Evolutionary conservation across 306 rosid species (phyloP), one percentile per base, ranked within the genome.

Genomic region (Vigna hirtella): DNA sequence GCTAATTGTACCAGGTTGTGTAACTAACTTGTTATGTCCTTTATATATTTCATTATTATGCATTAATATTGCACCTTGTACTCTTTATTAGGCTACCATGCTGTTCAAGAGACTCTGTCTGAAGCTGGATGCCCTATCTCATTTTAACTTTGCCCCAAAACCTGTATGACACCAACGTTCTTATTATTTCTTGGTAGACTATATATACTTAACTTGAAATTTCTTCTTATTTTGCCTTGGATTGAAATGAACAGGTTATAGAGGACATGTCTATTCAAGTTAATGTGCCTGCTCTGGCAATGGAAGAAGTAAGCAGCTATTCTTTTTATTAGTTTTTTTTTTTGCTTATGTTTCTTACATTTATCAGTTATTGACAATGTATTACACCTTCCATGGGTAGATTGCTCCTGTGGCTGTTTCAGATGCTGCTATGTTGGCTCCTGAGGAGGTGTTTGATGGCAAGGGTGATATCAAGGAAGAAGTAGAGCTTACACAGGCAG

Each of bases 341-440:
- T 30, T 30, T 61, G 22, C 62, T 52, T 72, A 12, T 52, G 7
- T 57, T 67, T 42, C 52, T 26, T 66, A 70, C 16, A 67, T 57
- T 49, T 68, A 65, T 58, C 50, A 18, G 53, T 32, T 28, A 42
- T 85, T 79, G 79, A 18, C 77, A 16, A 22, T 72, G 72, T 77
- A 52, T 68, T 77, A 57, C 84, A 73, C 82, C 78, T 79, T 84
- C 74, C 28, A 12, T 90, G 76, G 17, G 40, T 82, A 96, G 99
- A 84, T 93, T 90, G 99, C 99, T 56, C 98, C 99, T 9, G 82
- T 90, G 81, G 98, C 97, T 11, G 89, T 95, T 79, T 95, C 99
- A n/a, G 99, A 91, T 76, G 98, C 97, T 48, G 96, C 97, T 56
- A 91, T 96, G 98, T 89, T 96, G 79, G 99, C 98, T 76, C 99